Evolutionary conservation across 805 yeast genomes (phyloP).

Genomic region (Ogataea nakhonphanomensis): DNA sequence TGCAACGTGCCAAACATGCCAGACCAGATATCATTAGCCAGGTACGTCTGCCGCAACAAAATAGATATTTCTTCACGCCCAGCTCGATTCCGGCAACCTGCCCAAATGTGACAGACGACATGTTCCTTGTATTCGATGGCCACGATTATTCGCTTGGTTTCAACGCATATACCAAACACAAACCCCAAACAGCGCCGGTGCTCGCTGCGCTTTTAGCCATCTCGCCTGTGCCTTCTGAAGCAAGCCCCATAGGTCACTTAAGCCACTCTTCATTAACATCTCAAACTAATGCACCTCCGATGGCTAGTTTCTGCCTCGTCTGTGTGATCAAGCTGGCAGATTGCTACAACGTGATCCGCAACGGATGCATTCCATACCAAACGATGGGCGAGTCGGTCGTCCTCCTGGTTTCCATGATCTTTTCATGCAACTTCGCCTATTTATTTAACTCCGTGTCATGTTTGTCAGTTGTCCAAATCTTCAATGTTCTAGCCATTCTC

Average conservation of each 20-base stretch:
- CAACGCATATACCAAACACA: background rate
- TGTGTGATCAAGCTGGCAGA: slow-evolving; percentile 3
- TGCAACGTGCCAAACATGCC: background rate
- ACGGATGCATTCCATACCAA: background rate
- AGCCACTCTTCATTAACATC: background rate
- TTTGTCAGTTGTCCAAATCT: background rate
- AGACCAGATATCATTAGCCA: background rate
- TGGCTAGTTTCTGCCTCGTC: slow-evolving; percentile 1
- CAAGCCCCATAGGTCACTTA: slow-evolving; percentile 2
- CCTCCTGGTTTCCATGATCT: slow-evolving; percentile 4
- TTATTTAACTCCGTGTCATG: slow-evolving; percentile 1
- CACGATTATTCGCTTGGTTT: background rate
- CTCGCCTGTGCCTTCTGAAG: slow-evolving; percentile 28
- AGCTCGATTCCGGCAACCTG: slow-evolving; percentile 5
- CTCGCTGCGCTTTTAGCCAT: slow-evolving; percentile 31
- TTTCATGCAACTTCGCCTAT: slow-evolving; percentile 1
- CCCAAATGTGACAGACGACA: slow-evolving; percentile 6
- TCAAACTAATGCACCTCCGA: background rate
- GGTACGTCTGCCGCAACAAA: slow-evolving; percentile 1
- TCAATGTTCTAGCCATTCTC: slow-evolving; percentile 1
- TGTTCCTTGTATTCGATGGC: slow-evolving; percentile 9
- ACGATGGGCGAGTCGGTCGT: slow-evolving; percentile 1
- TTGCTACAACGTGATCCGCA: slow-evolving; percentile 2
- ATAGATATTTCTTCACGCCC: slow-evolving; percentile 11
- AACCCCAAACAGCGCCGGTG: slow-evolving; percentile 26